These are phyloP conservation scores for Zychaea mexicana DNA, from an alignment of 371 early-diverging fungal genomes.

Conservation along the genomic window DNA sequence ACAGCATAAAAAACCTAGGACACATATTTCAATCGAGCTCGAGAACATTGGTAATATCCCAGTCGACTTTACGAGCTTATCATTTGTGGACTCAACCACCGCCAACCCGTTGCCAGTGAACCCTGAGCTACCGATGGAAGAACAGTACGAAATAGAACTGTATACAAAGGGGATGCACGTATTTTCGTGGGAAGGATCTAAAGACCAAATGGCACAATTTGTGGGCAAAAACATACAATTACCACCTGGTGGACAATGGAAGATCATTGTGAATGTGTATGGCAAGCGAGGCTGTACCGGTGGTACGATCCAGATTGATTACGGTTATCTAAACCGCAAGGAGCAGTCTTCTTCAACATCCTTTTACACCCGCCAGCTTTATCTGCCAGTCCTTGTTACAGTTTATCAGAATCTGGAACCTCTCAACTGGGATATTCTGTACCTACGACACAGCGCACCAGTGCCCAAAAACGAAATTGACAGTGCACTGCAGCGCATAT, in stretches of 20 bases:
- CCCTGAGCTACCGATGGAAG: conserved; percentile 65
- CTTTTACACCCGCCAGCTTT: conserved; percentile 73
- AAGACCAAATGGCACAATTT: conserved; percentile 19
- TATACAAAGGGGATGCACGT: conserved; percentile 67
- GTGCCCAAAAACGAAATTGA: conserved; percentile 20
- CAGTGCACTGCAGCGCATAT: conserved; percentile 20
- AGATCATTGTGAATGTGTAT: conserved; percentile 70
- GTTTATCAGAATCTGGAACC: conserved; percentile 69
- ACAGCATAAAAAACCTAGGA: conserved; percentile 26
- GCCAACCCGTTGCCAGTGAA: conserved; percentile 40
- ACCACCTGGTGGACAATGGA: conserved; percentile 57
- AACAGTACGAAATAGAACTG: conserved; percentile 76
- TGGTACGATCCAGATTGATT: conserved; percentile 77
- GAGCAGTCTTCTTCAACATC: conserved; percentile 22
- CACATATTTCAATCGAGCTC: conserved; percentile 62
- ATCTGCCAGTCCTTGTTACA: conserved; percentile 71
- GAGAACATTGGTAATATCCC: conserved; percentile 75
- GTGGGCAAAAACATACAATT: conserved; percentile 50
- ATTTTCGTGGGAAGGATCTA: conserved; percentile 64
- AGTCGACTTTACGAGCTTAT: conserved; percentile 70
- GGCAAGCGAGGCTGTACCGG: conserved; percentile 78
- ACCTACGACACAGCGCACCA: conserved; percentile 44
- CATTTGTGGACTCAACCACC: conserved; percentile 67
- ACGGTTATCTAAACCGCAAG: conserved; percentile 59
- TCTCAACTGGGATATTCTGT: conserved; percentile 68